A percentile compares a stretch with the other conserved stretches of the same genome.
Evolutionary conservation across 257 asterid species (phyloP).

Genomic region (Solanum piurae): DNA sequence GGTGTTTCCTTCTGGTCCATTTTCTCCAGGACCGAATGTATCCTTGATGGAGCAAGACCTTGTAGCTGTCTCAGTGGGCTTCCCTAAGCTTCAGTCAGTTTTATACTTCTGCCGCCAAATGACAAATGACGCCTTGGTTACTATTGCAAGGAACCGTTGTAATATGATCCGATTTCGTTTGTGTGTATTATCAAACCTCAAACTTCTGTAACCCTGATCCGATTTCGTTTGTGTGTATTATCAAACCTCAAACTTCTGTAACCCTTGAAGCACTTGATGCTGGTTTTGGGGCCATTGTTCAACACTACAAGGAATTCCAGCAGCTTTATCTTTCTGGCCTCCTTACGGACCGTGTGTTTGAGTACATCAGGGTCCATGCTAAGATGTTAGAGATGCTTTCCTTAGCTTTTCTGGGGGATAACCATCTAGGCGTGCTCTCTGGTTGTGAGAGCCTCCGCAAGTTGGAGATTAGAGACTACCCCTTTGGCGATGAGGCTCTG

Average conservation of each 20-base stretch:
- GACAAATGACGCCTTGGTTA: background rate
- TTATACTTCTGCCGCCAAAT: conserved; percentile 5
- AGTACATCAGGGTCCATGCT: conserved; percentile 9
- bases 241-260: background rate
- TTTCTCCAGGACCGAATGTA: background rate
- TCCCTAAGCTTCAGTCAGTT: conserved; percentile 1
- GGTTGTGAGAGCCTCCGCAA: background rate
- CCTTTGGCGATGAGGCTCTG: conserved; percentile 12
- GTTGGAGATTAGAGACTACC: background rate
- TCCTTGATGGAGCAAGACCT: background rate
- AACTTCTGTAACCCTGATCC: too few relatives aligned
- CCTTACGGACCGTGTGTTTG: conserved; percentile 1
- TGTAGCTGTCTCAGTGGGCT: background rate
- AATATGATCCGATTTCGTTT: background rate
- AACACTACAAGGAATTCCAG: background rate
- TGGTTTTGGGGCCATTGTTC: background rate
- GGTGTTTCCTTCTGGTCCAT: background rate
- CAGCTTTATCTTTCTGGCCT: conserved; percentile 9
- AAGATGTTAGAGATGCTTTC: conserved; percentile 12
- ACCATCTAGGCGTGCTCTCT: background rate
- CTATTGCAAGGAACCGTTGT: background rate
- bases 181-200: background rate
- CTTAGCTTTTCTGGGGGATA: conserved; percentile 10
- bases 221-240: too few relatives aligned
- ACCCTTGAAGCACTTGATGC: background rate